phyloP scores from a whole-genome alignment of 495 filamentous ascomycete genomes.

The Aspergillus steynii region DNA sequence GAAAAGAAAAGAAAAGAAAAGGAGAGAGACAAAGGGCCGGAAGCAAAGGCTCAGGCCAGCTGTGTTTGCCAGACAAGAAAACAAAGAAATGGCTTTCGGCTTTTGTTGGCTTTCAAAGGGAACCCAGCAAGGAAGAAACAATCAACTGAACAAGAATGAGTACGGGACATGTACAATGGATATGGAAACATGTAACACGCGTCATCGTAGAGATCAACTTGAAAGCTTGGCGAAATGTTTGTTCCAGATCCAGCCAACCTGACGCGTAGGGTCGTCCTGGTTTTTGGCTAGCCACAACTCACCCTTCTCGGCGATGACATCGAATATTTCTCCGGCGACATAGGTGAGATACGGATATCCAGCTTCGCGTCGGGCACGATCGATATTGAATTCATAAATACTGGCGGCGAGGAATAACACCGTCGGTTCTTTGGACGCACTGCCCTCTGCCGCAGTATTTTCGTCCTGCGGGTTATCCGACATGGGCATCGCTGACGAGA shows the following conservation, averaged over 20 bases:
- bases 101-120: not conserved
- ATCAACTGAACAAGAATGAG: not conserved
- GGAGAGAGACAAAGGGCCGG: not conserved
- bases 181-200: conserved; percentile 10
- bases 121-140: not conserved
- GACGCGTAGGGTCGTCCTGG: conserved; percentile 77
- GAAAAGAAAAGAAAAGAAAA: conserved; percentile 2
- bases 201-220: conserved; percentile 15
- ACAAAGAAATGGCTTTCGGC: not conserved
- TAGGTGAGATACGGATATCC: conserved; percentile 97
- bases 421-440: conserved; percentile 38
- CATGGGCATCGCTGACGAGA: conserved; percentile 84
- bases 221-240: conserved; percentile 90
- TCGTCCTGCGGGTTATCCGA: conserved; percentile 55
- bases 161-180: conserved; percentile 10
- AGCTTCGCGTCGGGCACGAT: conserved; percentile 84
- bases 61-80: not conserved
- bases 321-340: conserved; percentile 88
- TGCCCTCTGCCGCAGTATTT: conserved; percentile 22
- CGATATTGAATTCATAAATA: conserved; percentile 95
- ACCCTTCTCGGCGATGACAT: conserved; percentile 91
- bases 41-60: not conserved
- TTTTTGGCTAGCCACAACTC: conserved; percentile 98
- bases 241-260: conserved; percentile 98
- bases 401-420: conserved; percentile 89